Percentiles rank a stretch among this genome's conserved stretches.
Evolutionary conservation across 352 stramenopile genomes (phyloP).

Genomic region (Blastocystis sp.): DNA sequence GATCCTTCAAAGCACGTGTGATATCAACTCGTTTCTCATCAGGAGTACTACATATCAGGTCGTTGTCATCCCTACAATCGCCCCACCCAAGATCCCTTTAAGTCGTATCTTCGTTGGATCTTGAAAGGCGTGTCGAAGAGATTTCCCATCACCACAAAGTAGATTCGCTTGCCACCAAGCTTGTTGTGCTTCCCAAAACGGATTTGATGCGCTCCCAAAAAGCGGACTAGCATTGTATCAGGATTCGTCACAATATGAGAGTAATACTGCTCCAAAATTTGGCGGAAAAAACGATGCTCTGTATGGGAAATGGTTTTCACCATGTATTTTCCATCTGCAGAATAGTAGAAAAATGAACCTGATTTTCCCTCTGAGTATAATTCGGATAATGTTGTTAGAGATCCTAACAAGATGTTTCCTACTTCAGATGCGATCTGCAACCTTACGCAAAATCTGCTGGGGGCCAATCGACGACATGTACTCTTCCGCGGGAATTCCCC

Average conservation of each 20-base stretch:
- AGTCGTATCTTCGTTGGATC: constrained; percentile 82
- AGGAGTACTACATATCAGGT: constrained; percentile 42
- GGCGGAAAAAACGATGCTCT: constrained; percentile 93
- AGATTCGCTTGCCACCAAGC: constrained; percentile 85
- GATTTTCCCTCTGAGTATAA: constrained; percentile 76
- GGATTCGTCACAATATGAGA: constrained; percentile 90
- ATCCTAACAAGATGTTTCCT: constrained; percentile 65
- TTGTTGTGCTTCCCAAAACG: constrained; percentile 69
- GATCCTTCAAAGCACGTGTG: constrained; percentile 76
- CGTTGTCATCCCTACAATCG: constrained; percentile 73
- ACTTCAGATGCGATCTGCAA: not conserved
- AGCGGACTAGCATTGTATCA: constrained; percentile 91
- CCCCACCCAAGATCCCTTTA: constrained; percentile 82
- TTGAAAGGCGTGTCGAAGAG: constrained; percentile 87
- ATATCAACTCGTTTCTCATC: constrained; percentile 65
- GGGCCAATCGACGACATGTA: constrained; percentile 76
- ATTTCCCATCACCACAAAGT: constrained; percentile 90
- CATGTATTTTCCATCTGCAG: constrained; percentile 92
- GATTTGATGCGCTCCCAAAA: constrained; percentile 93
- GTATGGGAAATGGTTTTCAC: constrained; percentile 97
- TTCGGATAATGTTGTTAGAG: constrained; percentile 63
- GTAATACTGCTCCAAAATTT: constrained; percentile 95
- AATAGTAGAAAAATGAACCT: constrained; percentile 99
- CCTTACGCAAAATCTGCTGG: constrained; percentile 62
- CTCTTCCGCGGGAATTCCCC: constrained; percentile 80